Evolutionary conservation across 768 basidiomycete species (phyloP).

Genomic region (Russula abietina): DNA sequence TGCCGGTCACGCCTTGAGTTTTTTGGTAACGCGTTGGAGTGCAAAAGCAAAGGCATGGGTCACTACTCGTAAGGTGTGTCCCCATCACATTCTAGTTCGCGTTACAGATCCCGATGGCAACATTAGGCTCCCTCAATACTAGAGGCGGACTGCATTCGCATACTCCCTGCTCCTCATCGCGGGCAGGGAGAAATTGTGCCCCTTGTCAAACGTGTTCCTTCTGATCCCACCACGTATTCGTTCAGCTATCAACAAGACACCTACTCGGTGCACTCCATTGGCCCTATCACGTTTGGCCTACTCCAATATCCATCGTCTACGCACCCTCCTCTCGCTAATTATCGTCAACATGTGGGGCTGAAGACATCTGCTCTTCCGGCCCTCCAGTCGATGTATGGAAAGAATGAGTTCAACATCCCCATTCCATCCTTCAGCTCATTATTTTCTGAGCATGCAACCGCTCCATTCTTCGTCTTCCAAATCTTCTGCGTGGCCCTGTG

Average conservation of each 20-base stretch:
- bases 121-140: constrained; percentile 53
- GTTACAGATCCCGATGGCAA: constrained; percentile 1
- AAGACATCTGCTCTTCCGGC: constrained; percentile 41
- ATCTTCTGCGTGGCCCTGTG: constrained; percentile 96
- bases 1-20: constrained; percentile 86
- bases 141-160: constrained; percentile 74
- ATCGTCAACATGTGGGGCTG: constrained; percentile 56
- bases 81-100: constrained; percentile 7
- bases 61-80: constrained; percentile 64
- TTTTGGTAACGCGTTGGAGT: constrained; percentile 88
- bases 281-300: constrained; percentile 60
- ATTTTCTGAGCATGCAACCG: constrained; percentile 93
- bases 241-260: constrained; percentile 96
- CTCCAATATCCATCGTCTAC: constrained; percentile 84
- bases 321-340: constrained; percentile 61
- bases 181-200: constrained; percentile 88
- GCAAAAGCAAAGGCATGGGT: constrained; percentile 70
- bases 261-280: constrained; percentile 60
- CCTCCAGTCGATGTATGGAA: constrained; percentile 68
- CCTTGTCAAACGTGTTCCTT: constrained; percentile 54
- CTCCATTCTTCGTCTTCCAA: constrained; percentile 99
- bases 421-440: constrained; percentile 91
- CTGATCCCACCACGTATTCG: constrained; percentile 59
- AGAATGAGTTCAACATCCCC: constrained; percentile 95
- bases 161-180: constrained; percentile 73